These are phyloP conservation scores for Posidonia australis DNA, from an alignment of 106 monocot species.

Conservation along the genomic window DNA sequence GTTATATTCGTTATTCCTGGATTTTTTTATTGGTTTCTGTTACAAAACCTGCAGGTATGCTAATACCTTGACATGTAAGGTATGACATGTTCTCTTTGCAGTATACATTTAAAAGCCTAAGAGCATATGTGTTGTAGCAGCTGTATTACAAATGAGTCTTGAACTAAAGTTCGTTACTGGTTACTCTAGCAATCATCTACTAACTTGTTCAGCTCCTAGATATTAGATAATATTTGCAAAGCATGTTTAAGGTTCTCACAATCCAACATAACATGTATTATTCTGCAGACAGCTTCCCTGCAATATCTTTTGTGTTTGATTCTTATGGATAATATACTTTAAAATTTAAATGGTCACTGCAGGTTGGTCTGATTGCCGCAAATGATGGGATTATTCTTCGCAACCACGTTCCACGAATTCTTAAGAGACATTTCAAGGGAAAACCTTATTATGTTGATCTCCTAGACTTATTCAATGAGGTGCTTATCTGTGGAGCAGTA, in stretches of 20 bases:
- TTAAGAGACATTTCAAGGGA: conserved; percentile 62
- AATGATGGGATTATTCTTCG: conserved; percentile 95
- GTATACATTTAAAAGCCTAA: too few species aligned
- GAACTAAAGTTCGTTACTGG: not conserved
- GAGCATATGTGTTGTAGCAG: not conserved
- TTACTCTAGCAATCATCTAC: too few species aligned
- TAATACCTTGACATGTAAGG: too few species aligned
- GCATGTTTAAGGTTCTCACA: not conserved
- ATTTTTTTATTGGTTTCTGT: too few species aligned
- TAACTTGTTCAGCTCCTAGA: not conserved
- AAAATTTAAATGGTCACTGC: conserved; percentile 2
- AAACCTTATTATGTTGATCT: conserved; percentile 85
- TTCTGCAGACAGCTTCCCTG: too few species aligned
- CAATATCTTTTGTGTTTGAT: not conserved
- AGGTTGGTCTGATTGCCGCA: conserved; percentile 94
- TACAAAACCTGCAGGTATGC: too few species aligned
- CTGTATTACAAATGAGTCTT: not conserved
- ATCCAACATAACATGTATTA: too few species aligned
- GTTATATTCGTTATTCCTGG: too few species aligned
- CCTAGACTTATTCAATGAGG: conserved; percentile 96
- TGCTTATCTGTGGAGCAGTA: conserved; percentile 5
- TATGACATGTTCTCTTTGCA: too few species aligned
- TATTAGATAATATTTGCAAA: not conserved
- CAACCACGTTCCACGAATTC: conserved; percentile 78
- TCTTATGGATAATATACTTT: not conserved